Percentiles rank a stretch among this genome's conserved stretches.
Conservation (phyloP, 1,284 basidiomycete species). For the Cryptococcus sp. region DNA sequence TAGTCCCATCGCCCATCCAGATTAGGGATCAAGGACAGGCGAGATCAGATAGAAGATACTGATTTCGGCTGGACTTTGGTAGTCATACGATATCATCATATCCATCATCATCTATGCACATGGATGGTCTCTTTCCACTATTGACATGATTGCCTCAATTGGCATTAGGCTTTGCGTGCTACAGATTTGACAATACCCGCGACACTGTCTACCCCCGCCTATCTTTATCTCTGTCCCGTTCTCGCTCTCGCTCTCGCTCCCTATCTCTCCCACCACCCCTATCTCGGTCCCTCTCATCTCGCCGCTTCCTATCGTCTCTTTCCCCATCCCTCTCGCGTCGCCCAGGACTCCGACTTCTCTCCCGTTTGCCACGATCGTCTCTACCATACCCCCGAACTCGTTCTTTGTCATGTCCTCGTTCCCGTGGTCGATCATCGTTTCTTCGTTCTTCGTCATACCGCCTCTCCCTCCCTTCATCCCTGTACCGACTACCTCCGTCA, state of each 20-base stretch:
- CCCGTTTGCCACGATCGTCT: slow-evolving; percentile 3
- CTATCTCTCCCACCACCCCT: slow-evolving; percentile 17
- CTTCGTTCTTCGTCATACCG: slow-evolving; percentile 24
- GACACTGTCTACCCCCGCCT: slow-evolving; percentile 6
- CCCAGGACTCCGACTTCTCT: slow-evolving; percentile 13
- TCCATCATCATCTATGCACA: neutral
- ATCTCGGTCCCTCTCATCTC: slow-evolving; percentile 17
- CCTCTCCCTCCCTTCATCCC: slow-evolving; percentile 23
- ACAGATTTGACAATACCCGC: no score
- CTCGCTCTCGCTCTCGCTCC: slow-evolving; percentile 15
- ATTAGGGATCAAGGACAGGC: no score
- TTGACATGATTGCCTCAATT: no score
- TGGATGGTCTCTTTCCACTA: neutral
- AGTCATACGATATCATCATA: no score
- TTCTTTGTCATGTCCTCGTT: neutral
- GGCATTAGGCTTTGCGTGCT: no score
- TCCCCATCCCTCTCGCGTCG: slow-evolving; percentile 9
- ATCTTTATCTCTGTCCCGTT: slow-evolving; percentile 17
- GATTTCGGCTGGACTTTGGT: no score
- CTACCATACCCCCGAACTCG: slow-evolving; percentile 12
- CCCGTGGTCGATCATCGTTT: neutral
- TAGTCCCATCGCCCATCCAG: no score
- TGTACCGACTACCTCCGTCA: slow-evolving; percentile 9
- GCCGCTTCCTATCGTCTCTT: slow-evolving; percentile 4
- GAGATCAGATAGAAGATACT: no score